Conservation (phyloP, 129 eudicot species). For the Ambrosia trifida region DNA sequence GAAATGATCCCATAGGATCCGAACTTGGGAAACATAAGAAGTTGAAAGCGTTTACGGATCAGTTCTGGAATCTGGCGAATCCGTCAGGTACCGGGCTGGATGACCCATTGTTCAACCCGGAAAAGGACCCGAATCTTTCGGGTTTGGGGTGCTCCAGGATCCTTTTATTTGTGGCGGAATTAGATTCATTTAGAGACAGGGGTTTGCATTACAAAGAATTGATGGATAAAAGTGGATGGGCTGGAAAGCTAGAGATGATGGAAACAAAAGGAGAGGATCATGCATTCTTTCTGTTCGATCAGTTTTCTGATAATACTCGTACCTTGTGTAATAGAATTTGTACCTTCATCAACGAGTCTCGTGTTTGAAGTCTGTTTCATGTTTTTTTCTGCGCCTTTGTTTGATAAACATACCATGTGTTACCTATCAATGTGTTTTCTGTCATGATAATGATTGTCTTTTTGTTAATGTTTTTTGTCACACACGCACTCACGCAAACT, state of each 20-base stretch:
- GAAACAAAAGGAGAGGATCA: conserved; percentile 43
- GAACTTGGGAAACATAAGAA: not conserved
- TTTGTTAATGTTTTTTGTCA: no score
- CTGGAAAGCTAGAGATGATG: conserved; percentile 33
- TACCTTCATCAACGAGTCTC: conserved; percentile 8
- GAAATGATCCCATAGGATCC: not conserved
- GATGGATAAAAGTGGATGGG: conserved; percentile 46
- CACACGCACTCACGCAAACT: no score
- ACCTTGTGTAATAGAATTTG: not conserved
- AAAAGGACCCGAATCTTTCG: conserved; percentile 23
- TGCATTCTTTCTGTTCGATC: conserved; percentile 34
- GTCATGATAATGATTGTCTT: no score
- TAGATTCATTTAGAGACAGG: conserved; percentile 38
- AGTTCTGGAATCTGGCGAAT: conserved; percentile 6
- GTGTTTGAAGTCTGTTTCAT: not conserved
- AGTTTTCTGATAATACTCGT: conserved; percentile 5
- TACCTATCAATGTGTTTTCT: no score
- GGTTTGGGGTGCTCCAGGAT: conserved; percentile 33
- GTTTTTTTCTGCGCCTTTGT: no score
- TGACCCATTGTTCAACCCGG: conserved; percentile 48
- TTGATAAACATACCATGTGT: no score
- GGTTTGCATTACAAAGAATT: conserved; percentile 33
- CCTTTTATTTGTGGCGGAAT: conserved; percentile 40
- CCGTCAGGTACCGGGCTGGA: not conserved
- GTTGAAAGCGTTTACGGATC: conserved; percentile 10